These are phyloP conservation scores for Paracoccidioides lutzii DNA, from an alignment of 2,329 filamentous ascomycete genomes.

Conservation along the genomic window DNA sequence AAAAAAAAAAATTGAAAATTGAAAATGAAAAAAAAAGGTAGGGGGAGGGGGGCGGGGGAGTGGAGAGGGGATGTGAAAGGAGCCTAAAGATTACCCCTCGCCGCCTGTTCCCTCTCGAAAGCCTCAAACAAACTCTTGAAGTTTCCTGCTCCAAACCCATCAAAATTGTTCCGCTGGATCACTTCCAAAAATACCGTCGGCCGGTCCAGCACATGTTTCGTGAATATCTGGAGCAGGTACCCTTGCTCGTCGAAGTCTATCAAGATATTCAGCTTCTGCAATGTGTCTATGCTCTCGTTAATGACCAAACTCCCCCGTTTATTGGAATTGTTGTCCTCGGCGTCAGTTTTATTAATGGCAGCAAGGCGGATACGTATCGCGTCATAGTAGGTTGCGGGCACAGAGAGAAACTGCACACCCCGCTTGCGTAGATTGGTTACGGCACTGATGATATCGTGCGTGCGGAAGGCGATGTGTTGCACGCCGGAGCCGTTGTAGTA, in stretches of 20 bases:
- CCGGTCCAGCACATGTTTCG: constrained; percentile 77
- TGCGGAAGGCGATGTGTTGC: constrained; percentile 80
- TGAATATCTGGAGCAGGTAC: constrained; percentile 62
- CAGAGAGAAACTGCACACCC: constrained; percentile 76
- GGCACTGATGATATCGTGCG: constrained; percentile 57
- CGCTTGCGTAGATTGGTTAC: constrained; percentile 61
- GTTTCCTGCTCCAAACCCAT: constrained; percentile 82
- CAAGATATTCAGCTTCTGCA: constrained; percentile 65
- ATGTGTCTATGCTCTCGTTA: constrained; percentile 60
- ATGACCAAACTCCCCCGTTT: constrained; percentile 38
- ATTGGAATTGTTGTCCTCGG: background rate
- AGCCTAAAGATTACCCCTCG: constrained; percentile 59
- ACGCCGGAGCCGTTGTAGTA: constrained; percentile 80
- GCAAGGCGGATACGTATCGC: constrained; percentile 47
- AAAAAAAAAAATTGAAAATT: too few relatives aligned
- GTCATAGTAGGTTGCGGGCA: constrained; percentile 70
- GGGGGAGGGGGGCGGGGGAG: too few relatives aligned
- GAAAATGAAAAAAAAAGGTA: background rate
- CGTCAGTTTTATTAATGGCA: background rate
- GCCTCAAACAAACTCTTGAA: constrained; percentile 89
- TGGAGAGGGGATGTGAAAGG: background rate
- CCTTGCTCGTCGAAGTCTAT: constrained; percentile 87
- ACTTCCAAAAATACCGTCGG: constrained; percentile 91
- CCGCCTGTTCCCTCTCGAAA: constrained; percentile 77
- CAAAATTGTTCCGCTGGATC: constrained; percentile 76